These are phyloP conservation scores for Picochlorum sp. DNA, from an alignment of 139 green algal species.

Conservation along the genomic window DNA sequence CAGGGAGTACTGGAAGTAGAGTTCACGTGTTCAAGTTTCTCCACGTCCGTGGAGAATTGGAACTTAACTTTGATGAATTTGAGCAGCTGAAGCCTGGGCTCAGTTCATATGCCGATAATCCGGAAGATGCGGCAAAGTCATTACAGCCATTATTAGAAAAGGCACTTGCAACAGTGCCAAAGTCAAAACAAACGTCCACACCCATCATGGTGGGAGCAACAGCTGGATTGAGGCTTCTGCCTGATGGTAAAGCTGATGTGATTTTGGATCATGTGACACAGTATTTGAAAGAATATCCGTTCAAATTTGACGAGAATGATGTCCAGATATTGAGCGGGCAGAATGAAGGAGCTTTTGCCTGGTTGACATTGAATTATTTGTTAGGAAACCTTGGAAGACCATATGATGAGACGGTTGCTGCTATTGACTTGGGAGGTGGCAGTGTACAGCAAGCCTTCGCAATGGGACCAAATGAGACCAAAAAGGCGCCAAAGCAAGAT, in stretches of 20 bases:
- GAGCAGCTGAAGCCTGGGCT: conserved; percentile 92
- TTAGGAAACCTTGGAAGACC: conserved; percentile 66
- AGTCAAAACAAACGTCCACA: conserved; percentile 49
- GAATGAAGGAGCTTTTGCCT: conserved; percentile 93
- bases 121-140: conserved; percentile 58
- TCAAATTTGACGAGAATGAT: conserved; percentile 35
- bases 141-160: conserved; percentile 75
- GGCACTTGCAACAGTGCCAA: conserved; percentile 71
- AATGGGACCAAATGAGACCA: conserved; percentile 42
- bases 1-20: conserved; percentile 87
- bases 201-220: conserved; percentile 83
- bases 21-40: conserved; percentile 92
- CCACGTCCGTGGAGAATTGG: conserved; percentile 30
- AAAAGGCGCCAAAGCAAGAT: conserved; percentile 38
- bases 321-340: conserved; percentile 59
- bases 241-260: conserved; percentile 69
- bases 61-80: conserved; percentile 78
- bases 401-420: conserved; percentile 64
- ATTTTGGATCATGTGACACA: conserved; percentile 72
- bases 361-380: conserved; percentile 98
- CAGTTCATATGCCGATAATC: conserved; percentile 69
- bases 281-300: conserved; percentile 49
- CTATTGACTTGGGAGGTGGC: conserved; percentile 79
- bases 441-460: conserved; percentile 79
- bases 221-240: conserved; percentile 86